These are phyloP conservation scores for Mucor irregularis DNA, from an alignment of 371 early-diverging fungal genomes.

Conservation along the genomic window DNA sequence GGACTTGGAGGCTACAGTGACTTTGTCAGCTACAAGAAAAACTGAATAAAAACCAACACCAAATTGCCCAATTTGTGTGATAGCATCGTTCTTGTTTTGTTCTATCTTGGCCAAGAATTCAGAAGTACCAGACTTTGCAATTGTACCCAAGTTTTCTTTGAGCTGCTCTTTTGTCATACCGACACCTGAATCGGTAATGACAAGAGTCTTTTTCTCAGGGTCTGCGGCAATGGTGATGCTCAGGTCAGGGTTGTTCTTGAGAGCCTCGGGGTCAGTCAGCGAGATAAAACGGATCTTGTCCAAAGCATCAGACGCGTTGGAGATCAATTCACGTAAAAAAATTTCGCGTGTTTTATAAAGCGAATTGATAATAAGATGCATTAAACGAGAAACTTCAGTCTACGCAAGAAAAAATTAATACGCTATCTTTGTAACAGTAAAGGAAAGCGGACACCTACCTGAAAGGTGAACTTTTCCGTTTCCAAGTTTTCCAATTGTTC, in stretches of 20 bases:
- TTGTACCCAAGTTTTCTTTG: slow-evolving; percentile 91
- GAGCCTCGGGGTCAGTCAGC: slow-evolving; percentile 66
- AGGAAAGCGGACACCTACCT: slow-evolving; percentile 15
- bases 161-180: slow-evolving; percentile 96
- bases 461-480: slow-evolving; percentile 42
- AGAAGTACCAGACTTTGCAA: slow-evolving; percentile 91
- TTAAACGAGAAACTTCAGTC: slow-evolving; percentile 81
- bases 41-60: slow-evolving; percentile 98
- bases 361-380: slow-evolving; percentile 91
- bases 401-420: not conserved
- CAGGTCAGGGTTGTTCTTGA: slow-evolving; percentile 60
- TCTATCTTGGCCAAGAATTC: slow-evolving; percentile 80
- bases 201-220: slow-evolving; percentile 65
- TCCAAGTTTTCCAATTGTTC: slow-evolving; percentile 36
- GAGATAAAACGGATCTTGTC: slow-evolving; percentile 90
- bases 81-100: slow-evolving; percentile 50
- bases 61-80: slow-evolving; percentile 94
- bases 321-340: slow-evolving; percentile 95
- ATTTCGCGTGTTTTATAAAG: slow-evolving; percentile 88
- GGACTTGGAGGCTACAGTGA: slow-evolving; percentile 91
- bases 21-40: slow-evolving; percentile 93
- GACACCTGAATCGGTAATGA: slow-evolving; percentile 92
- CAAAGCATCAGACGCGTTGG: slow-evolving; percentile 95
- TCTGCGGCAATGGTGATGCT: slow-evolving; percentile 77
- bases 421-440: not conserved